Base-by-base conservation (phyloP, 2,329 filamentous ascomycete species). In the Scedosporium minutisporum region DNA sequence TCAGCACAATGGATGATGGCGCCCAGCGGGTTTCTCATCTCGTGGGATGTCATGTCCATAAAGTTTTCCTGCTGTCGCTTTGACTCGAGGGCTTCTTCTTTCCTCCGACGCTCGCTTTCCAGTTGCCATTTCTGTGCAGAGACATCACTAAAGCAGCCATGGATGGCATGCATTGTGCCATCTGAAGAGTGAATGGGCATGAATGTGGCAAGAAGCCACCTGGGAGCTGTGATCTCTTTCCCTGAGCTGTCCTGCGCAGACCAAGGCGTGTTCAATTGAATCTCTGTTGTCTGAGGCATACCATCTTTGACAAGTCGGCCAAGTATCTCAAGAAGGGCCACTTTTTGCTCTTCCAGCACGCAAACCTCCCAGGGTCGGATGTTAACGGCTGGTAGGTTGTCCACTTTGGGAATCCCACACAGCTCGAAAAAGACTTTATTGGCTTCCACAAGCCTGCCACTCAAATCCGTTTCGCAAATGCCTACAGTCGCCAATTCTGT, bases 21-120 rank as follows among this genome's bases (percentile, higher is more conserved):
- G 53, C 83, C 87, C 27, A 91, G 75, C 0, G 88, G 88, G 67
- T 91, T 91, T 27, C 88, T 81, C 82, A 90, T 87, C 69, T 89
- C 87, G 69, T 90, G 87, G 14, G 83, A 85, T 1, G 82, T 84
- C 77, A 91, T 90, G 71, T 91, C 89, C 68, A 93, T 90, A 68
- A 92, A 92, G 66, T 89, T 89, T 68, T 93, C 88, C 69, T 93
- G 90, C 69, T 90, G 87, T 4, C 87, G 76, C 68, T 82, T 84
- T 33, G 81, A 80, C 68, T 85, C 81, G 27, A 85, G 78, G 1
- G 83, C 83, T 63, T 85, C 81, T 53, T 81, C 80, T 69, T 79
- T 82, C 60, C 75, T 76, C 67, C 75, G 71, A 61, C 75, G 78
- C 67, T 81, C 81, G 59, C 75, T 75, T 65, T 78, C 80, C n/a